Evolutionary conservation across 768 basidiomycete genomes (phyloP), one percentile per base, ranked within the genome.

Genomic region (Pulveroboletus frians): DNA sequence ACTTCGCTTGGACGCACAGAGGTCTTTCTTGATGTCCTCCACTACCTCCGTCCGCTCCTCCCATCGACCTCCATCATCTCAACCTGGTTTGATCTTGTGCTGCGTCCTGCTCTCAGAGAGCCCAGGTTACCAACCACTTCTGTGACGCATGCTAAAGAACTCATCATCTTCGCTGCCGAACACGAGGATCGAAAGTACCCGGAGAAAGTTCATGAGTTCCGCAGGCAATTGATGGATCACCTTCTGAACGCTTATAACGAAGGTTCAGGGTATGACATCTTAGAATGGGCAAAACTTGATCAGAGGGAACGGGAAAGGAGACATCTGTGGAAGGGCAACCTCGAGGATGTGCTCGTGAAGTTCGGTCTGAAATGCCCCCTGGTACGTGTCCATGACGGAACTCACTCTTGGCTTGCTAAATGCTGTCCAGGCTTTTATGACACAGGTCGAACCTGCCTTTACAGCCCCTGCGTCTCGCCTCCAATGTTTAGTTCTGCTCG

Each of bases 41-140:
- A 77, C 53, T 80, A 80, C 56, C 73, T 91, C 23, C 71, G 72
- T 9, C 76, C 83, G 11, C 72, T 86, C 26, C 69, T 89, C 7
- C 72, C 85, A 3, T 69, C 84, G 8, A 73, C 73, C 6, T 85
- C 85, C 21, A 72, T 90, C 47, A 84, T 89, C 49, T 83, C 83
- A 2, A 75, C 74, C 23, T 92, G 90, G 90, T 92, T 88, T 64
- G 88, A 92, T 63, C 75, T 86, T 30, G 74, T 87, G 23, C 73
- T 92, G 3, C 82, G 89, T 30, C 84, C 86, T 21, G 85, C 88
- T 26, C 72, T 92, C 46, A 82, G 86, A 41, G 83, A 89, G 62
- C 83, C 87, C 32, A 81, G 75, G 54, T 70, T 92, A 17, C 72
- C 85, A 3, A 77, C 75, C 0, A 55, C 69, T 20, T 75, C 83